Evolutionary conservation across 2,329 filamentous ascomycete species (phyloP), one percentile per base, ranked within the genome.

Genomic region (Fusarium dimerum): DNA sequence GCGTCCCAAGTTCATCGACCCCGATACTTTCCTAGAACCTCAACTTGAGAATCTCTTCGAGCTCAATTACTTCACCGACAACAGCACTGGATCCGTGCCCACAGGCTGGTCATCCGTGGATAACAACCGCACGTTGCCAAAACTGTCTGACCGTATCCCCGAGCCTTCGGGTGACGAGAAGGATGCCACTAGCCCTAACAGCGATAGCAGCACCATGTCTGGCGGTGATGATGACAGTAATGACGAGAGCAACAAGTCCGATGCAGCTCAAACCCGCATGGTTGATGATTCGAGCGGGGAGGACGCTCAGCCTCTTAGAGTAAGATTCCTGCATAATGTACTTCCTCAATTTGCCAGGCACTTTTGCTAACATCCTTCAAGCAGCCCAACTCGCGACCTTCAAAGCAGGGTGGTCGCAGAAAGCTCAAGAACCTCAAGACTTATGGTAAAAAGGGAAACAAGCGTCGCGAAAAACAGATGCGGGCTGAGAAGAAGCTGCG

Each of bases 31-130:
- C 56, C 81, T 97, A 20, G 80, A 83, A 1, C 74, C 82, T 2
- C 73, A 78, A 17, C 76, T 89, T 39, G 87, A 86, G 65, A 86
- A 84, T 51, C 74, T 97, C 15, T 97, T 97, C 66, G 84, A 89
- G 13, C 73, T 96, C 59, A 85, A 85, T 66, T 88, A 89, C 64
- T 84, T 87, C 55, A 70, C 74, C 18, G 80, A 81, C 48, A 56
- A 60, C 9, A 71, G 43, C 15, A 41, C 73, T 18, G 81, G 85
- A 20, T 71, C 79, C 17, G 76, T 95, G 11, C 87, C 89, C 0
- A 86, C 84, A 4, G 90, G 89, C 1, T 92, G 86, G 82, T 82
- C 82, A 18, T 74, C 73, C 3, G 72, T 89, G 2, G 80, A 85
- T 15, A 80, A 86, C 16, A 78, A 78, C 29, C 83, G 81, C 56